Conservation (phyloP, 352 stramenopile species). For the Pilasporangium apinafurcum region DNA sequence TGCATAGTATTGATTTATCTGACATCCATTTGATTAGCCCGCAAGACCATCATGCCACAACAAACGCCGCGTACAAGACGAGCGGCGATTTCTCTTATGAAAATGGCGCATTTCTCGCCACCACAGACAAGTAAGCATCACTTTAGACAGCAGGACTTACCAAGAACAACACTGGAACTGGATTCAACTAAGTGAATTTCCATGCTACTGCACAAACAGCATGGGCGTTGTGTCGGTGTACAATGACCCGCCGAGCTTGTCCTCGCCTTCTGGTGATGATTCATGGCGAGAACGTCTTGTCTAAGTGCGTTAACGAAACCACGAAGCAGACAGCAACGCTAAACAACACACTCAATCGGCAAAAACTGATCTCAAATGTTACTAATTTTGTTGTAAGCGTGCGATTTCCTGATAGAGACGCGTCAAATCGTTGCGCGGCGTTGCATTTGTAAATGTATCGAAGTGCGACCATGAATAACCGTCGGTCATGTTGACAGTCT, state of each 20-base stretch:
- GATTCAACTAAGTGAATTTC: not conserved
- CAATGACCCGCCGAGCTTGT: slow-evolving; percentile 4
- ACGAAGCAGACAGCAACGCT: slow-evolving; percentile 10
- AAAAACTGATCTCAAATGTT: not conserved
- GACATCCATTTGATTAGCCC: not conserved
- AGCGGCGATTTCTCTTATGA: slow-evolving; percentile 67
- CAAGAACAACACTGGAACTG: not conserved
- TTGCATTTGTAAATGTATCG: slow-evolving; percentile 50
- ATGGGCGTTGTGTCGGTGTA: slow-evolving; percentile 53
- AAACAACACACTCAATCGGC: too few species aligned
- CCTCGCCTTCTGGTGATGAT: not conserved
- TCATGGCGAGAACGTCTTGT: not conserved
- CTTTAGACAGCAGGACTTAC: not conserved
- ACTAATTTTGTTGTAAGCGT: slow-evolving; percentile 33
- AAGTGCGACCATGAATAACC: slow-evolving; percentile 81
- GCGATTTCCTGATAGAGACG: slow-evolving; percentile 67
- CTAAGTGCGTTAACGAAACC: not conserved
- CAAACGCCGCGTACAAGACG: slow-evolving; percentile 50
- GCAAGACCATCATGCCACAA: not conserved
- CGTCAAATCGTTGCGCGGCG: slow-evolving; percentile 34
- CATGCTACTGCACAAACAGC: slow-evolving; percentile 11
- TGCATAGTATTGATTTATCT: too few species aligned
- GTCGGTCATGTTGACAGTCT: slow-evolving; percentile 48
- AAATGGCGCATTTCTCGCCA: slow-evolving; percentile 36
- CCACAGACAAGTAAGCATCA: slow-evolving; percentile 64